phyloP scores from a whole-genome alignment of 345 rosid genomes.

The Luvunga scandens region DNA sequence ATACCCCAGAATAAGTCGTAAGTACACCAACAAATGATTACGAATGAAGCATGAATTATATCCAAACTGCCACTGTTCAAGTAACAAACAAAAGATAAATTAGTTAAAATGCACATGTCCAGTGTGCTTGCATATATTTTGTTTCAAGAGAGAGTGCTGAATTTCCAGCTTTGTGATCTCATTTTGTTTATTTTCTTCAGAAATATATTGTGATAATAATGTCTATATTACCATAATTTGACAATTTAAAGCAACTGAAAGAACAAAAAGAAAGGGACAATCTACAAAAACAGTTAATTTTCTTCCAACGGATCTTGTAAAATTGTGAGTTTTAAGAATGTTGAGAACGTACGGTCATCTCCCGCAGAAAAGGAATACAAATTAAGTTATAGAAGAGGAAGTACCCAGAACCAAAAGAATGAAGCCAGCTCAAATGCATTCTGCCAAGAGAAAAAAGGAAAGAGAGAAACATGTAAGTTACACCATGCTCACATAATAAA shows the following conservation, averaged over 20 bases:
- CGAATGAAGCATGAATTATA: constrained; percentile 84
- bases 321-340: neutral
- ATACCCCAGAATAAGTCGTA: constrained; percentile 84
- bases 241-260: neutral
- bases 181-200: neutral
- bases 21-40: constrained; percentile 67
- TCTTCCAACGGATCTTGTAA: neutral
- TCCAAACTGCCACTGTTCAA: constrained; percentile 92
- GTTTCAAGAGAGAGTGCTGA: too few relatives aligned
- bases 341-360: neutral
- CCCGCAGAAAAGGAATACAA: constrained; percentile 4
- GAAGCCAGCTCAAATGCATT: constrained; percentile 95
- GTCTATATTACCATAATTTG: neutral
- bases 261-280: constrained; percentile 5
- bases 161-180: neutral
- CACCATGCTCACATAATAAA: neutral
- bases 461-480: constrained; percentile 23
- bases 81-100: constrained; percentile 16
- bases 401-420: constrained; percentile 98
- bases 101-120: constrained; percentile 7
- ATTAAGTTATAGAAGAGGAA: constrained; percentile 29
- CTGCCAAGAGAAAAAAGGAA: constrained; percentile 41
- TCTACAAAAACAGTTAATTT: neutral
- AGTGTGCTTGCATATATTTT: neutral
- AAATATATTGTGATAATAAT: neutral